Evolutionary conservation across 257 asterid species (phyloP), one percentile per base, ranked within the genome.

Genomic region (Capsicum chinense): DNA sequence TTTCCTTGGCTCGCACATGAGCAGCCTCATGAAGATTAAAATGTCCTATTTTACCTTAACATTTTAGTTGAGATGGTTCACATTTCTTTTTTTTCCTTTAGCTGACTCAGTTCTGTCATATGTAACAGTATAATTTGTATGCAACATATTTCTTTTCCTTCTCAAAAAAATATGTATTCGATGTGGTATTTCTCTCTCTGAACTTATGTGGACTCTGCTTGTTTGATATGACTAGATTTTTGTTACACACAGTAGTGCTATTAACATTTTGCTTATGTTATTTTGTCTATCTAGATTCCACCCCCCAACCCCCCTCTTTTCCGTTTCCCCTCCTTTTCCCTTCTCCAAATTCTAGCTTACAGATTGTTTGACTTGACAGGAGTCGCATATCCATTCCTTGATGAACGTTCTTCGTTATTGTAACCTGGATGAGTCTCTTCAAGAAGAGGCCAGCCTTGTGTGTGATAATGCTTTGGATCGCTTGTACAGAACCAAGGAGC

Each of bases 341-440:
- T 52, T 62, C 79, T 52, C 14, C 14, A 48, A 52, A 21, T 68
- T 67, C 10, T 67, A 14, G 59, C 56, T 54, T 54, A 78, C 47
- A 6, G 13, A 82, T 52, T 80, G 64, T 54, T 70, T 86, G 67
- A 54, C 79, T 85, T 88, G 83, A 80, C 88, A 97, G 99, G 99
- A 97, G 90, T 97, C 99, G 15, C 99, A 97, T 88, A 95, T 97
- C 59, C 99, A 97, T 87, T 97, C 99, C 19, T 85, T 97, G 89
- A 95, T 97, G 97, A 97, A 97, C 83, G 99, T 97, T 83, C 97
- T 97, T 88, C 99, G 99, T 57, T 97, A 97, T 81, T 97, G 99
- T 92, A 92, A 97, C 85, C 87, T 97, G 91, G 98, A 97, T 80
- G 99, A 97, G 84, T 92, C 98, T 83, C 94, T 91, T 82, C 97